Evolutionary conservation across 2,329 filamentous ascomycete genomes (phyloP), one percentile per base, ranked within the genome.

Genomic region (Paraphaeosphaeria minitans): DNA sequence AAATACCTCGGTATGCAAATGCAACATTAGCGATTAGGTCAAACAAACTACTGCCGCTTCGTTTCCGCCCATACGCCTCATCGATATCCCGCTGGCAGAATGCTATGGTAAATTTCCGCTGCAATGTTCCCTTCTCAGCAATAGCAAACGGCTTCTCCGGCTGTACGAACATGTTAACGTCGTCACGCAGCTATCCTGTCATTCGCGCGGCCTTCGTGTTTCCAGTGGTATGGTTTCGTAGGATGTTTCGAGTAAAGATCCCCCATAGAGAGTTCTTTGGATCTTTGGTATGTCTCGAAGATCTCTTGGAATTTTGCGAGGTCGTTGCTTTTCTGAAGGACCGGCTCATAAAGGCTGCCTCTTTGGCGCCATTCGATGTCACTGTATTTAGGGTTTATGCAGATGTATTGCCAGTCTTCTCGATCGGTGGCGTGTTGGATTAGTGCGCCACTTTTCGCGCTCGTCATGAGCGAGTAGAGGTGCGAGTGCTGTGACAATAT

Each of bases 81-180:
- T 83, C 78, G 42, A 85, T 84, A 56, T 83, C 82, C 1, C 76
- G 63, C 2, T 67, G 66, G 50, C 83, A 85, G 0, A 81, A 71
- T 1, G 66, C 61, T 12, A 77, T 58, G 0, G 81, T 82, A 0
- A 72, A 68, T 4, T 71, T 72, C 8, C 81, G 75, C 64, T 80
- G 78, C 4, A 82, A 75, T 0, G 74, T 81, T 0, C 79, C 78
- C 60, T 85, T 83, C n/a, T 79, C 76, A 0, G 81, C 79, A 16
- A 72, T 75, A 1, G 75, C 65, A 52, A 84, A 82, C 0, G 81
- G 79, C 63, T 82, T 82, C 7, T 74, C 69, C 13, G 71, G 72
- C 12, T 76, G 77, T 0, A 80, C 71, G 54, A 84, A 75, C 0
- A 77, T 72, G 33, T 84, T 75, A 49, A 76, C 79, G 22, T 77